A percentile compares a stretch with the other conserved stretches of the same genome.
phyloP scores from a whole-genome alignment of 202 grass and related monocot species.

The Cymbopogon flexuosus region DNA sequence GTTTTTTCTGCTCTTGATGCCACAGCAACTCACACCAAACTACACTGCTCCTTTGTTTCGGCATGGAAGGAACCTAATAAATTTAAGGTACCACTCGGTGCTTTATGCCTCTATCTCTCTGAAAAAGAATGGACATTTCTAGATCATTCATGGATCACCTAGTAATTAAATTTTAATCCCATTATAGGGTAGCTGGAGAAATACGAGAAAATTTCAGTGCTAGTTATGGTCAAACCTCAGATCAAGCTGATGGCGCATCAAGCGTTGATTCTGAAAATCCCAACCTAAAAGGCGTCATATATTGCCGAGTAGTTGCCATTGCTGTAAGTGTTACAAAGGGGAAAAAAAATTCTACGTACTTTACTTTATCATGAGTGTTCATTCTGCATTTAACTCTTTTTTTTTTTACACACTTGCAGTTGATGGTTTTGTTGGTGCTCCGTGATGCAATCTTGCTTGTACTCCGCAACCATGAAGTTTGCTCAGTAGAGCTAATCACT shows the following conservation, averaged over 20 bases:
- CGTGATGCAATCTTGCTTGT: conserved; percentile 41
- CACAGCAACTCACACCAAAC: conserved; percentile 47
- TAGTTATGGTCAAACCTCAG: conserved; percentile 26
- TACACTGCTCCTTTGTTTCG: conserved; percentile 57
- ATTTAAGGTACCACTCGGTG: conserved; percentile 40
- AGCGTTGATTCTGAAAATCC: conserved; percentile 24
- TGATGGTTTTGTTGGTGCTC: conserved; percentile 55
- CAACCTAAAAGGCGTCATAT: conserved; percentile 38
- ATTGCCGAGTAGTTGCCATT: conserved; percentile 50
- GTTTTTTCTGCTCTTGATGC: conserved; percentile 6
- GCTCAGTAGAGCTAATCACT: conserved; percentile 30
- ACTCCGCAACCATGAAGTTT: conserved; percentile 21
- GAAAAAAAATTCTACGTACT: not conserved
- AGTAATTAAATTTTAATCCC: conserved; percentile 8
- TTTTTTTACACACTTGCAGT: conserved; percentile 31
- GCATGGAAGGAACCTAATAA: conserved; percentile 43
- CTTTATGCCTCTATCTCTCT: not conserved
- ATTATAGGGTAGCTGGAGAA: conserved; percentile 43
- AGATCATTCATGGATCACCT: not conserved
- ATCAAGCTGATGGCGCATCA: conserved; percentile 24
- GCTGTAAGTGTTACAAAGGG: conserved; percentile 47
- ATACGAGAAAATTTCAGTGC: conserved; percentile 21
- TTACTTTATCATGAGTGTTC: not conserved
- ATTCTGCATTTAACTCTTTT: not conserved
- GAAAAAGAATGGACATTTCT: not conserved